Evolutionary conservation across 495 filamentous ascomycete species (phyloP).

Genomic region (Penicillium goetzii): DNA sequence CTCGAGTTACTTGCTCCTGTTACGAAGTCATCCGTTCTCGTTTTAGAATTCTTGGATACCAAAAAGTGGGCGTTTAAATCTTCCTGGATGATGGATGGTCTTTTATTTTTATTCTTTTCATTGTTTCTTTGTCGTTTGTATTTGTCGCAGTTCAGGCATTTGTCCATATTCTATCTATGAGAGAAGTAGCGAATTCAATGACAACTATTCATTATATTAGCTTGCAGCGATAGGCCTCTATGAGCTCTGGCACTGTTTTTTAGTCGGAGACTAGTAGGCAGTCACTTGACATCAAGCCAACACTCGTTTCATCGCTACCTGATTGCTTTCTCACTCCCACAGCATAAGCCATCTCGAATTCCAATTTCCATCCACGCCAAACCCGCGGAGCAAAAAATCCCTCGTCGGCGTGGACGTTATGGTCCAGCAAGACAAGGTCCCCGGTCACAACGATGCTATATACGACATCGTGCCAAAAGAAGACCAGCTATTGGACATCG

Average conservation of each 20-base stretch:
- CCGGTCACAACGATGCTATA: constrained; percentile 22
- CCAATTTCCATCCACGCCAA: constrained; percentile 1
- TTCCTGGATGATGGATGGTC: constrained; percentile 6
- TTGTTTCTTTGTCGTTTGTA: not conserved
- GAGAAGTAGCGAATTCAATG: constrained; percentile 12
- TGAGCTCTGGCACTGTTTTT: too few species aligned
- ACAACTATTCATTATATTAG: not conserved
- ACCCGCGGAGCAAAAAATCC: constrained; percentile 10
- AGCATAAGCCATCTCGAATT: not conserved
- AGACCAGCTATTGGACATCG: constrained; percentile 20
- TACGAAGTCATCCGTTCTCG: constrained; percentile 33
- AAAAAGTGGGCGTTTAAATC: constrained; percentile 42
- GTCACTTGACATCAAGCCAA: constrained; percentile 9
- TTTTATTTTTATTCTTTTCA: not conserved
- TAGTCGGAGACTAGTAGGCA: not conserved
- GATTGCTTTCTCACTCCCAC: constrained; percentile 1
- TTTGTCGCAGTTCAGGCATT: constrained; percentile 15
- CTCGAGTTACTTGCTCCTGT: constrained; percentile 16
- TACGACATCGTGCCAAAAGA: constrained; percentile 22
- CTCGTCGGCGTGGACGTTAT: constrained; percentile 11
- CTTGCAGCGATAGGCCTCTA: too few species aligned
- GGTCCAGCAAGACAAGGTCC: constrained; percentile 16
- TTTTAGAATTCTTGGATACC: constrained; percentile 40
- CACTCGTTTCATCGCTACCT: not conserved
- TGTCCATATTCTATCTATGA: constrained; percentile 10